These are phyloP conservation scores for Abelmoschus esculentus DNA, from an alignment of 345 rosid genomes.

Conservation along the genomic window DNA sequence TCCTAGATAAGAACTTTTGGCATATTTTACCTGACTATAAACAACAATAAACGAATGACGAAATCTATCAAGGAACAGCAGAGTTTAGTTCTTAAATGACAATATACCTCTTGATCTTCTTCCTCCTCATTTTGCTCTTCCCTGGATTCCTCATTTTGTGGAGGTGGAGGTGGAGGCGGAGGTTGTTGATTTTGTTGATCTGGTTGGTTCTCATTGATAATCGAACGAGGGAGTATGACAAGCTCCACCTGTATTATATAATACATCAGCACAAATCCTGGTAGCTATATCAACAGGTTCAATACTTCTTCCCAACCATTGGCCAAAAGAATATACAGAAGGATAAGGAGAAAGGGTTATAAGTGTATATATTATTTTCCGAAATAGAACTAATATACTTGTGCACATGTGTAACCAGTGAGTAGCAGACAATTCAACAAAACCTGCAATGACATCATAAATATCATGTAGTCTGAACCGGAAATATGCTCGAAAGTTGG, in stretches of 20 bases:
- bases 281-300: background rate
- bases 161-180: slow-evolving; percentile 98
- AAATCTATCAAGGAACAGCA: background rate
- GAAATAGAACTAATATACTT: no score
- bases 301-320: background rate
- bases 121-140: slow-evolving; percentile 85
- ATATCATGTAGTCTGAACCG: background rate
- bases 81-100: background rate
- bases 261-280: slow-evolving; percentile 13
- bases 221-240: slow-evolving; percentile 96
- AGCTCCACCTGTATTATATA: slow-evolving; percentile 65
- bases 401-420: background rate
- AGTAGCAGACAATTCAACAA: background rate
- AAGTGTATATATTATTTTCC: no score
- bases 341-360: background rate
- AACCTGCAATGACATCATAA: background rate
- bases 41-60: background rate
- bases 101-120: slow-evolving; percentile 56
- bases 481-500: background rate
- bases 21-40: slow-evolving; percentile 6
- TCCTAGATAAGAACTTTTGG: background rate
- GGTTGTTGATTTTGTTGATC: slow-evolving; percentile 86
- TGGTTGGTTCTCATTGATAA: slow-evolving; percentile 63
- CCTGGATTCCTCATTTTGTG: slow-evolving; percentile 67
- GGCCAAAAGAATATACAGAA: background rate